These are phyloP conservation scores for Cubamyces sp. DNA, from an alignment of 768 basidiomycete genomes.

Conservation along the genomic window DNA sequence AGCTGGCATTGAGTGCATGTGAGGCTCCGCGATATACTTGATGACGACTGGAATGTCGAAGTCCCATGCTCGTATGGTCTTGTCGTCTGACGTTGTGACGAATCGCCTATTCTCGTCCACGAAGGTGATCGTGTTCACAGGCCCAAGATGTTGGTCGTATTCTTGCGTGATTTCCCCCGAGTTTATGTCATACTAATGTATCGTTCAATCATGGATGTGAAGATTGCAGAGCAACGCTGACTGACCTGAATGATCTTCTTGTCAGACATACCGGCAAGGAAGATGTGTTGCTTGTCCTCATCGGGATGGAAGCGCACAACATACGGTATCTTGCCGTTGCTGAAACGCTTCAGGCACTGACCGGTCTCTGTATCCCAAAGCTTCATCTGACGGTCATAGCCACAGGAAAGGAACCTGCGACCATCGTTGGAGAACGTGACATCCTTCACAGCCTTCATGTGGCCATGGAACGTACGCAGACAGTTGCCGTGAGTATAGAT, in stretches of 20 bases:
- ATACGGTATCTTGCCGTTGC: constrained; percentile 97
- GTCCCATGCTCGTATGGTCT: constrained; percentile 99
- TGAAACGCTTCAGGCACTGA: constrained; percentile 94
- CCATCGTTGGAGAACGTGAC: constrained; percentile 96
- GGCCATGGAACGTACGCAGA: constrained; percentile 95
- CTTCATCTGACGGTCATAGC: constrained; percentile 97
- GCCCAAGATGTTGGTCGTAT: constrained; percentile 98
- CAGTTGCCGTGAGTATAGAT: constrained; percentile 97
- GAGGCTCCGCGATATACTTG: constrained; percentile 98
- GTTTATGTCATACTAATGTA: constrained; percentile 86
- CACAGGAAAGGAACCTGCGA: constrained; percentile 84
- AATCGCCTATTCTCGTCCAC: constrained; percentile 98
- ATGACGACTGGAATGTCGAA: constrained; percentile 99
- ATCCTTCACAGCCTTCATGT: constrained; percentile 96
- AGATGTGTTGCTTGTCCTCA: constrained; percentile 93
- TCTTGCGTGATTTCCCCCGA: constrained; percentile 96
- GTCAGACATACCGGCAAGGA: constrained; percentile 98
- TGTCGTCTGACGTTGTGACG: constrained; percentile 98
- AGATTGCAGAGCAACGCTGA: not conserved
- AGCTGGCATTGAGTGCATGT: constrained; percentile 99
- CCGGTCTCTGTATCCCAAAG: constrained; percentile 99
- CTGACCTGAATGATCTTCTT: constrained; percentile 97
- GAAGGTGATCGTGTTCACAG: constrained; percentile 98
- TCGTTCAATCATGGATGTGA: constrained; percentile 14
- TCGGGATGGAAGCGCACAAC: constrained; percentile 96